Evolutionary conservation across 805 yeast species (phyloP).

Genomic region (Cyberlindnera americana): DNA sequence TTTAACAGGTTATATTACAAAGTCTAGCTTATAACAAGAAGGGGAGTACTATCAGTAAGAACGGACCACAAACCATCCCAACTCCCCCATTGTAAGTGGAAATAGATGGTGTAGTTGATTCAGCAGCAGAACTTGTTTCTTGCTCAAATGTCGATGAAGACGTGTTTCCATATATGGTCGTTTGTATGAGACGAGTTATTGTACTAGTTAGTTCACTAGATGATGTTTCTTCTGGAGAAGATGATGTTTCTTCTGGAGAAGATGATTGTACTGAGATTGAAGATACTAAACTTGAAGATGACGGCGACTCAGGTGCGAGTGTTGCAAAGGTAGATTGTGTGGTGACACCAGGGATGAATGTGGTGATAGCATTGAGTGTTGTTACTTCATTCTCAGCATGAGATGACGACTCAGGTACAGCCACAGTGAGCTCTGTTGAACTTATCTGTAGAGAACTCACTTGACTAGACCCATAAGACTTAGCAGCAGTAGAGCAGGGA

Average conservation of each 20-base stretch:
- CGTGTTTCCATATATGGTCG: neutral
- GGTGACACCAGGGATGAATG: neutral
- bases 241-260: no score
- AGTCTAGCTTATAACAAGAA: slow-evolving; percentile 5
- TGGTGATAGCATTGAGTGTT: slow-evolving; percentile 1
- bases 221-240: neutral
- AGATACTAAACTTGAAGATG: no score
- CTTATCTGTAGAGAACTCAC: no score
- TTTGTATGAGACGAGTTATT: neutral
- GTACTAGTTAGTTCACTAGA: neutral
- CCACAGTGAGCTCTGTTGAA: no score
- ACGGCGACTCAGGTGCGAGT: neutral
- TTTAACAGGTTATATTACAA: no score
- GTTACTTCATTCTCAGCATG: no score
- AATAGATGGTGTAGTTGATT: neutral
- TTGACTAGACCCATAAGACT: no score
- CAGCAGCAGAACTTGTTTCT: neutral
- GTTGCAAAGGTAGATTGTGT: slow-evolving; percentile 1
- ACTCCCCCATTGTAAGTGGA: slow-evolving; percentile 12
- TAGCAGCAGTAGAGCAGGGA: neutral
- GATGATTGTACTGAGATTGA: no score
- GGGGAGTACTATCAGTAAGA: neutral
- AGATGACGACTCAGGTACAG: no score
- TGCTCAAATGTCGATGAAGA: neutral
- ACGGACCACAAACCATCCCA: slow-evolving; percentile 1